These are phyloP conservation scores for Eucalyptus curtisii DNA, from an alignment of 345 rosid genomes.

Conservation along the genomic window DNA sequence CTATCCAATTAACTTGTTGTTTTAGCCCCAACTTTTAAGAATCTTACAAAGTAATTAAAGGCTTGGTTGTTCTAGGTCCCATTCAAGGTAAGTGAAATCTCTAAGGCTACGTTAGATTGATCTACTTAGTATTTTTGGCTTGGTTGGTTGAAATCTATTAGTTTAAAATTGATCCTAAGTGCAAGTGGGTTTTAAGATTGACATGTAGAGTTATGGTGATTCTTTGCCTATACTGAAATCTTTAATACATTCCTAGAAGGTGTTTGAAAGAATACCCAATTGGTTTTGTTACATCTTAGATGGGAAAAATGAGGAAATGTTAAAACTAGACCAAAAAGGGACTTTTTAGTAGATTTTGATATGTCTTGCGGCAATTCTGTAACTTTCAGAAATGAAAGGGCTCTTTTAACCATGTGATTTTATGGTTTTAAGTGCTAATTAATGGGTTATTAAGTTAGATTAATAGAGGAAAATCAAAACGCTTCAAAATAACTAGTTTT, in stretches of 20 bases:
- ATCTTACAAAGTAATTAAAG: not conserved
- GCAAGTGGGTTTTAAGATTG: not conserved
- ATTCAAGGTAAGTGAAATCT: not conserved
- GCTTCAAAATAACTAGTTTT: not conserved
- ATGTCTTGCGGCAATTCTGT: not conserved
- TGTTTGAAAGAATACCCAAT: not conserved
- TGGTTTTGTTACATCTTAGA: not conserved
- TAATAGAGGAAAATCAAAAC: not conserved
- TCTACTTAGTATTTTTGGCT: not conserved
- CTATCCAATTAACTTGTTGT: not conserved
- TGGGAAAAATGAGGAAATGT: not conserved
- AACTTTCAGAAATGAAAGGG: too few species aligned
- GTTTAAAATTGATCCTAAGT: not conserved
- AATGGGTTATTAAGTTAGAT: not conserved
- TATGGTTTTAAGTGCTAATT: too few species aligned
- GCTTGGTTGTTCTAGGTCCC: not conserved
- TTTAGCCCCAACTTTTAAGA: not conserved
- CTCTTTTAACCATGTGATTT: not conserved
- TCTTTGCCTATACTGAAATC: not conserved
- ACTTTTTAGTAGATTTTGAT: not conserved
- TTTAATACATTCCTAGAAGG: not conserved
- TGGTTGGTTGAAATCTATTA: not conserved
- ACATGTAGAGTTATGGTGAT: not conserved
- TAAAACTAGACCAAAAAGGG: not conserved
- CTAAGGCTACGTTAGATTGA: not conserved